Evolutionary conservation across 2,329 filamentous ascomycete genomes (phyloP).

Genomic region (Neocatenulostroma microsporum): DNA sequence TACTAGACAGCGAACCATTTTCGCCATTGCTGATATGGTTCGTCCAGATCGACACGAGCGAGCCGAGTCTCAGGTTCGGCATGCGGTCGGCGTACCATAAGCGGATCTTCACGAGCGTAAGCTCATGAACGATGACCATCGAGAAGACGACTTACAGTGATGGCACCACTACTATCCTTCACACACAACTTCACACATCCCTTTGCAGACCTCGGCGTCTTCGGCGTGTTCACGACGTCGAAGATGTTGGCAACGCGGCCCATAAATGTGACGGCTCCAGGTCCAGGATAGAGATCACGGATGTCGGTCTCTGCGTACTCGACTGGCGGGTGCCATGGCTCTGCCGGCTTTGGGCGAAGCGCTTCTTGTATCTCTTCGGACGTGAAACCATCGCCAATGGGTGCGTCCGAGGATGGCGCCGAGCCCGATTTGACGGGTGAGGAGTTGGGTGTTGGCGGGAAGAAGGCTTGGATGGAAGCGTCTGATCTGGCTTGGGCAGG

Average conservation of each 20-base stretch:
- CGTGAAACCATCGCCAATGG: slow-evolving; percentile 47
- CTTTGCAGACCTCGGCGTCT: slow-evolving; percentile 39
- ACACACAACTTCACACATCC: slow-evolving; percentile 49
- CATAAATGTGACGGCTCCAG: slow-evolving; percentile 43
- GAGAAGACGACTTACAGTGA: slow-evolving; percentile 41
- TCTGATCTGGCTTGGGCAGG: slow-evolving; percentile 12
- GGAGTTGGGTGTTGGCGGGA: slow-evolving; percentile 23
- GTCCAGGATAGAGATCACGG: slow-evolving; percentile 43
- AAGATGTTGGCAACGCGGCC: slow-evolving; percentile 52
- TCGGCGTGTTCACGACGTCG: slow-evolving; percentile 36
- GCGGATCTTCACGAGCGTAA: slow-evolving; percentile 35
- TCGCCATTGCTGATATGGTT: slow-evolving; percentile 47
- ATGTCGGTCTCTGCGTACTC: slow-evolving; percentile 42
- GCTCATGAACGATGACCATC: no score
- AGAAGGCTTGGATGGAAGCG: slow-evolving; percentile 40
- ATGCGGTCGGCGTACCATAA: slow-evolving; percentile 43
- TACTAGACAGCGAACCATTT: slow-evolving; percentile 33
- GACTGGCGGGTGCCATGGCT: slow-evolving; percentile 42
- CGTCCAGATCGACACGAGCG: slow-evolving; percentile 51
- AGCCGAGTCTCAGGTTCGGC: slow-evolving; percentile 42
- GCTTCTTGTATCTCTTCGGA: slow-evolving; percentile 34
- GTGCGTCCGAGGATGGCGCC: slow-evolving; percentile 11
- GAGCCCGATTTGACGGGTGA: slow-evolving; percentile 16
- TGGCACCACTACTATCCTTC: slow-evolving; percentile 48
- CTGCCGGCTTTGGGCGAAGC: slow-evolving; percentile 13